Conservation (phyloP, 805 yeast species). For the Candida michaelii region DNA sequence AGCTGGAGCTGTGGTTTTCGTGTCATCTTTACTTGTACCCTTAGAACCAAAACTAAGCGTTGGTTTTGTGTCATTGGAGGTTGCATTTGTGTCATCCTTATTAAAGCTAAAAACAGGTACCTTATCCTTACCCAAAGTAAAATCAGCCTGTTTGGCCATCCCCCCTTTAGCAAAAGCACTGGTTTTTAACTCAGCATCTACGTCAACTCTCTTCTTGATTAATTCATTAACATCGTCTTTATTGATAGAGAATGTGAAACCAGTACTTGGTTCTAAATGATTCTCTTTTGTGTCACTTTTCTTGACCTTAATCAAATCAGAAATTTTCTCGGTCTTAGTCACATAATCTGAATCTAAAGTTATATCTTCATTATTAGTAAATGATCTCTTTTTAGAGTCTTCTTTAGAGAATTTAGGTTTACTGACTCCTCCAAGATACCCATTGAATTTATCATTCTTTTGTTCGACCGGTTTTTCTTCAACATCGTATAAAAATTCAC, state of each 20-base stretch:
- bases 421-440: conserved; percentile 34
- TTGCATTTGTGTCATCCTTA: too few relatives aligned
- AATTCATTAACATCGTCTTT: conserved; percentile 27
- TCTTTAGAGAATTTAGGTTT: conserved; percentile 29
- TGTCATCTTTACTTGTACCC: too few relatives aligned
- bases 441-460: conserved; percentile 20
- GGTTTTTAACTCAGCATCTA: not conserved
- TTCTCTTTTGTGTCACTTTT: conserved; percentile 15
- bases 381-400: conserved; percentile 8
- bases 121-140: too few relatives aligned
- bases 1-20: conserved; percentile 7
- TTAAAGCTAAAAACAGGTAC: too few relatives aligned
- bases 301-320: conserved; percentile 33
- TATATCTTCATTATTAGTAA: conserved; percentile 11
- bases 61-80: not conserved
- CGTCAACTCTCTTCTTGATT: conserved; percentile 17
- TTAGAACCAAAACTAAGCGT: conserved; percentile 1
- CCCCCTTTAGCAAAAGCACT: too few relatives aligned
- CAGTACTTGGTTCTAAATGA: conserved; percentile 31
- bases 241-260: conserved; percentile 36
- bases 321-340: conserved; percentile 23
- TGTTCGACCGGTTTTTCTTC: conserved; percentile 13
- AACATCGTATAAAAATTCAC: conserved; percentile 38
- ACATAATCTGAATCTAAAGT: conserved; percentile 29
- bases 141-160: too few relatives aligned